Evolutionary conservation across 306 rosid genomes (phyloP), one percentile per base, ranked within the genome.

Genomic region (Vigna radiata): DNA sequence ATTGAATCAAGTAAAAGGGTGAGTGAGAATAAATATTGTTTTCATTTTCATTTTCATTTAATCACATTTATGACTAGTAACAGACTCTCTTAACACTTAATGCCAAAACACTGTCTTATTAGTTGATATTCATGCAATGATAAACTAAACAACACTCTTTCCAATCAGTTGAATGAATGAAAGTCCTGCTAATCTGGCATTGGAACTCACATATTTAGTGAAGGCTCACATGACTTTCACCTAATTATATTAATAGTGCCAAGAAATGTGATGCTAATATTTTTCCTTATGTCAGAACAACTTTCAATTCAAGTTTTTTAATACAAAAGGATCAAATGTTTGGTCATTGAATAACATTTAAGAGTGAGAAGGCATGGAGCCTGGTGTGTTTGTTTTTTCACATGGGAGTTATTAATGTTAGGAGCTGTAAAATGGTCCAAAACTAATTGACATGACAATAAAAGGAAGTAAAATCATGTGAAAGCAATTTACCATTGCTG

Each of bases 401-500:
- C 68, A 72, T 44, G 69, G 63, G 58, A 25, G 15, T n/a, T 56
- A 63, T 77, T 77, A 85, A 76, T 80, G 58, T 60, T 72, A 65
- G 77, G 69, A 2, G 18, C 75, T 27, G 47, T 4, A 27, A 4
- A 52, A 67, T 77, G 85, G 82, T 46, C 76, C 83, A 46, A 29
- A 4, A 29, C 4, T 25, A 73, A 81, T 62, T 74, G 81, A 76
- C 68, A 75, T 75, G 59, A 18, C 59, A 64, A 33, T 80, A 54
- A 54, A 25, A 62, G 63, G 55, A 4, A 70, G 61, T 49, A 54
- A 66, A 74, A 47, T 66, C 59, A 43, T 67, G 90, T 56, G 85
- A 63, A 44, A 79, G 83, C 31, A 53, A 75, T 48, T 71, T 88
- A 93, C 98, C 98, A 93, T 93, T 63, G 98, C 97, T 39, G 98